Conservation (phyloP, 768 basidiomycete species). For the Lactarius pseudohatsudake region DNA sequence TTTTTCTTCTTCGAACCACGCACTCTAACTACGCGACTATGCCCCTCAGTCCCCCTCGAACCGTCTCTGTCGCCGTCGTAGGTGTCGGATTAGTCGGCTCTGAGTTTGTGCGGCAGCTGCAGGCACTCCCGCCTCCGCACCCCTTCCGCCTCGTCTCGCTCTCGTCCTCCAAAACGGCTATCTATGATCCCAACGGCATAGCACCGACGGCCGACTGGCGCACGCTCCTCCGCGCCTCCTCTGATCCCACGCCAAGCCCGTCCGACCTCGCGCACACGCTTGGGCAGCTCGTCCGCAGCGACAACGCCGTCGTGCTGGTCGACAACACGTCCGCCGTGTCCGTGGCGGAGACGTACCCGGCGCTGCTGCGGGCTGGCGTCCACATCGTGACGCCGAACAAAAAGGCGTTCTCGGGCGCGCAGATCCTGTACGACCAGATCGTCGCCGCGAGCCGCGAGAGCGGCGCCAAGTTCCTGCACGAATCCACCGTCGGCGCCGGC, state of each 20-base stretch:
- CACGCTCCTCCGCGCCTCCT: constrained; percentile 49
- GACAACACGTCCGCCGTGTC: constrained; percentile 90
- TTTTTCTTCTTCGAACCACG: not conserved
- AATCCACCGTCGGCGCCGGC: constrained; percentile 95
- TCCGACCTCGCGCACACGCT: constrained; percentile 44
- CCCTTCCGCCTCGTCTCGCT: constrained; percentile 69
- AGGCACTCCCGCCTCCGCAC: constrained; percentile 54
- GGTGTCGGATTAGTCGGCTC: constrained; percentile 93
- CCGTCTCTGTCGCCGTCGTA: constrained; percentile 67
- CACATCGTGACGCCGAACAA: constrained; percentile 97
- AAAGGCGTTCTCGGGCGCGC: constrained; percentile 84
- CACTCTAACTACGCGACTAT: not conserved
- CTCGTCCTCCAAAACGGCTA: constrained; percentile 61
- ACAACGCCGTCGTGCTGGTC: constrained; percentile 66
- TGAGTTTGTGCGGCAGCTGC: constrained; percentile 81
- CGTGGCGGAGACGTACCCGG: constrained; percentile 80
- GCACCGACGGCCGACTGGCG: constrained; percentile 44
- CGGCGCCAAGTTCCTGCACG: constrained; percentile 73
- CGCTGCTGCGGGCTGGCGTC: constrained; percentile 74
- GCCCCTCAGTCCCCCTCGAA: constrained; percentile 17
- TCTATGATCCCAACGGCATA: constrained; percentile 53
- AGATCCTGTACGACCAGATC: constrained; percentile 68
- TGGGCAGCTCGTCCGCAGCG: constrained; percentile 44
- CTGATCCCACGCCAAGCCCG: constrained; percentile 43
- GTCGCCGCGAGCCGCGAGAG: constrained; percentile 54